Percentiles rank a stretch among this genome's conserved stretches.
phyloP scores from a whole-genome alignment of 176 grass and related monocot species.

The Elaeis guineensis region DNA sequence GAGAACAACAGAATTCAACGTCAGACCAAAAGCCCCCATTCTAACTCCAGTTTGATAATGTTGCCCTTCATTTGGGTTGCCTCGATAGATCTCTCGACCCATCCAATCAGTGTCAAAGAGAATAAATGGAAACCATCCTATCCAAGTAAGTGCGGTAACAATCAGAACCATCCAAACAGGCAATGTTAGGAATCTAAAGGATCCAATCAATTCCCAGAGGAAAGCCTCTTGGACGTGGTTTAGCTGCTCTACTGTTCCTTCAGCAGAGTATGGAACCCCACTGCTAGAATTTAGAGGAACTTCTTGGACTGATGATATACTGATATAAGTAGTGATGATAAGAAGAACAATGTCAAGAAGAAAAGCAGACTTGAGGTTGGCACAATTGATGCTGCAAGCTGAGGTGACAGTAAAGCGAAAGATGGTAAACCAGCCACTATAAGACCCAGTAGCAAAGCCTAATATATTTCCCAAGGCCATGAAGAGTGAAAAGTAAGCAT shows the following conservation, averaged over 20 bases:
- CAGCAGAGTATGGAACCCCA: neutral
- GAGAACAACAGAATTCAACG: slow-evolving; percentile 86
- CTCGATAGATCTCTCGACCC: slow-evolving; percentile 79
- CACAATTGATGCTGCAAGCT: slow-evolving; percentile 64
- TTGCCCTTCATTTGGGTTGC: slow-evolving; percentile 44
- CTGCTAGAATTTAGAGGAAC: slow-evolving; percentile 25
- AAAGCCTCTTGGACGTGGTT: slow-evolving; percentile 62
- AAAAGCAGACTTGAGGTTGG: slow-evolving; percentile 91
- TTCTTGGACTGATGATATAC: slow-evolving; percentile 51
- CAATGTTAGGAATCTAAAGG: slow-evolving; percentile 72
- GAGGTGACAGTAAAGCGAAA: slow-evolving; percentile 72
- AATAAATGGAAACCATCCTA: slow-evolving; percentile 89
- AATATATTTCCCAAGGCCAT: slow-evolving; percentile 92
- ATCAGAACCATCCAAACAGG: slow-evolving; percentile 86
- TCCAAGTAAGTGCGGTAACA: slow-evolving; percentile 83
- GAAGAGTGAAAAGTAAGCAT: slow-evolving; percentile 97
- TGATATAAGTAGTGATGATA: slow-evolving; percentile 56
- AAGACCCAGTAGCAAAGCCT: slow-evolving; percentile 75
- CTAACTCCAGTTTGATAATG: slow-evolving; percentile 73
- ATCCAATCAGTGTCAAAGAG: slow-evolving; percentile 97
- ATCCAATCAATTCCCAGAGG: slow-evolving; percentile 76
- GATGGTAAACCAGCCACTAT: slow-evolving; percentile 66
- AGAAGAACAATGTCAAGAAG: slow-evolving; percentile 70
- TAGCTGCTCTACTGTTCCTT: slow-evolving; percentile 23
- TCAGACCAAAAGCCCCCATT: slow-evolving; percentile 76